Conservation (phyloP, 345 rosid species). For the Syzygium grande region DNA sequence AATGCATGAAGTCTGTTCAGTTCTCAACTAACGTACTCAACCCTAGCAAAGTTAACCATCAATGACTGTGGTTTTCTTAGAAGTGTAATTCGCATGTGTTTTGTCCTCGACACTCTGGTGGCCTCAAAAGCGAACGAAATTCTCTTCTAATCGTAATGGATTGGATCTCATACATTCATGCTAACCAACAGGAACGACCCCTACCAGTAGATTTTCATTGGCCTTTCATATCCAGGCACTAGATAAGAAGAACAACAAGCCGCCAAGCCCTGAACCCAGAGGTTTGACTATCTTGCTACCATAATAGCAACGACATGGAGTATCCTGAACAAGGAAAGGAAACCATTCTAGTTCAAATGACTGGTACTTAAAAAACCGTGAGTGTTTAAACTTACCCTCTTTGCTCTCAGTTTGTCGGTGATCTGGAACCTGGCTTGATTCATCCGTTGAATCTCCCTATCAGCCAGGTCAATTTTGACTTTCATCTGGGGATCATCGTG, state of each 20-base stretch:
- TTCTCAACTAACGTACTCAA: background rate
- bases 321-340: background rate
- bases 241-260: background rate
- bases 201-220: background rate
- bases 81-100: background rate
- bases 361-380: background rate
- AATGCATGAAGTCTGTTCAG: background rate
- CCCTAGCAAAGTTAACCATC: background rate
- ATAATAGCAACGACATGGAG: background rate
- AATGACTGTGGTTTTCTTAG: background rate
- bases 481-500: conserved; percentile 56
- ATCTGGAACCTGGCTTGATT: conserved; percentile 32
- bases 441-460: conserved; percentile 42
- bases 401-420: conserved; percentile 35
- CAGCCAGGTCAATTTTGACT: conserved; percentile 56
- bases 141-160: background rate
- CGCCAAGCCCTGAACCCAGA: background rate
- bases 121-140: background rate
- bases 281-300: background rate
- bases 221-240: background rate
- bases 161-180: background rate
- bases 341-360: background rate
- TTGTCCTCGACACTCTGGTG: background rate
- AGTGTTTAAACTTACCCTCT: conserved; percentile 40
- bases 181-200: background rate